phyloP scores from a whole-genome alignment of 1,284 basidiomycete species.

The Cutaneotrichosporon sp. region DNA sequence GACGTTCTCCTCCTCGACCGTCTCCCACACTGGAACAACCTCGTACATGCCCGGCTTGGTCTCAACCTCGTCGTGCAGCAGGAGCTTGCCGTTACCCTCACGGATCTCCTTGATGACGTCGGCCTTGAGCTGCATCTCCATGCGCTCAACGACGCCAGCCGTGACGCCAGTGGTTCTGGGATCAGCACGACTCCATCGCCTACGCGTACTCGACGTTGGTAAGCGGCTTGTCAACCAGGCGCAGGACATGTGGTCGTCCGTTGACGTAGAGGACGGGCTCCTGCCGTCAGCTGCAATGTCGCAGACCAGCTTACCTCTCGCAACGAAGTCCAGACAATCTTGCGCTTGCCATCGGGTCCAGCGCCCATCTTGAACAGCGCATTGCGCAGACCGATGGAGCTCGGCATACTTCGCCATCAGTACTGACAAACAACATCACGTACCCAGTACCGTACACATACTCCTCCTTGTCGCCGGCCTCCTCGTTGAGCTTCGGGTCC shows the following conservation, averaged over 20 bases:
- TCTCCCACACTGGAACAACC: slow-evolving; percentile 84
- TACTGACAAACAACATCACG: slow-evolving; percentile 27
- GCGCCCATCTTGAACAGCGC: slow-evolving; percentile 81
- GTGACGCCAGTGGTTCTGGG: slow-evolving; percentile 87
- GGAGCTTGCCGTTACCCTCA: slow-evolving; percentile 71
- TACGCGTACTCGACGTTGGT: slow-evolving; percentile 82
- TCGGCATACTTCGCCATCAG: slow-evolving; percentile 30
- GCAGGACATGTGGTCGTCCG: slow-evolving; percentile 79
- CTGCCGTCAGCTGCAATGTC: not conserved
- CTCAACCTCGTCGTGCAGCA: slow-evolving; percentile 95
- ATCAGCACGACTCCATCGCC: not conserved
- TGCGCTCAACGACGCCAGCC: slow-evolving; percentile 84
- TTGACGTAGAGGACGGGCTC: slow-evolving; percentile 77
- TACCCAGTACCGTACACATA: slow-evolving; percentile 87
- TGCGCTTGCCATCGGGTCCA: slow-evolving; percentile 67
- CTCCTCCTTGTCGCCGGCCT: slow-evolving; percentile 56
- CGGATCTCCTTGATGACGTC: slow-evolving; percentile 82
- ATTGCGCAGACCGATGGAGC: slow-evolving; percentile 60
- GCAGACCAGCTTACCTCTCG: slow-evolving; percentile 63
- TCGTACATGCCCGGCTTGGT: slow-evolving; percentile 85
- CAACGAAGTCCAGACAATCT: slow-evolving; percentile 85
- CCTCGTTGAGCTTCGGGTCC: slow-evolving; percentile 22
- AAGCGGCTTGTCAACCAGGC: slow-evolving; percentile 82
- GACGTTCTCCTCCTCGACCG: slow-evolving; percentile 77
- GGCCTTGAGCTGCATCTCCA: slow-evolving; percentile 86